These are phyloP conservation scores for Fusarium musae DNA, from an alignment of 2,329 filamentous ascomycete genomes.

Conservation along the genomic window DNA sequence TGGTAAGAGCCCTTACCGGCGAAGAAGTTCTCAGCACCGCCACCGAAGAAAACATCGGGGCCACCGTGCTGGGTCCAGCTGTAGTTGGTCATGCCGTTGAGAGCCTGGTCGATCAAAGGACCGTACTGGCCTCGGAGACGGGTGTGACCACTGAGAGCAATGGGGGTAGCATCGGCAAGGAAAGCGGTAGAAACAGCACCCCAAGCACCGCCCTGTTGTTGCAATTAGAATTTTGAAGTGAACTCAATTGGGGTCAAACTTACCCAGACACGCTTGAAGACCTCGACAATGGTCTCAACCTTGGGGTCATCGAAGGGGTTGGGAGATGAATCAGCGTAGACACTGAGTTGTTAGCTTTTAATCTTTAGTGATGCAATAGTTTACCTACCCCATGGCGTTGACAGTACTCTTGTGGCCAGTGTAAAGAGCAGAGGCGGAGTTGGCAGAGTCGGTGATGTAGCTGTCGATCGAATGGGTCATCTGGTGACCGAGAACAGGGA, in stretches of 20 bases:
- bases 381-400: constrained; percentile 75
- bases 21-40: constrained; percentile 84
- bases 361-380: neutral
- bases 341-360: constrained; percentile 48
- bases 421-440: constrained; percentile 84
- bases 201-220: constrained; percentile 63
- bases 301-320: constrained; percentile 85
- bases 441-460: constrained; percentile 89
- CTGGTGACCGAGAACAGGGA: constrained; percentile 86
- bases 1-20: constrained; percentile 69
- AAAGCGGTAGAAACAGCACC: constrained; percentile 82
- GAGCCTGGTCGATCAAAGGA: constrained; percentile 78
- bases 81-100: constrained; percentile 82
- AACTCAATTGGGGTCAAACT: constrained; percentile 43
- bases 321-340: constrained; percentile 81
- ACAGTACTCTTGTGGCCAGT: constrained; percentile 86
- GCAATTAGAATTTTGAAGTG: constrained; percentile 18
- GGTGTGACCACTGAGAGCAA: constrained; percentile 78
- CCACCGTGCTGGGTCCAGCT: constrained; percentile 80
- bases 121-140: constrained; percentile 75
- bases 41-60: constrained; percentile 84
- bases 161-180: constrained; percentile 84
- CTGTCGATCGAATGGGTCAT: constrained; percentile 89
- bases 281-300: constrained; percentile 83
- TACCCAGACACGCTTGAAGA: constrained; percentile 76